Base-by-base conservation (phyloP, 2,329 filamentous ascomycete species). In the Tolypocladium pustulatum region DNA sequence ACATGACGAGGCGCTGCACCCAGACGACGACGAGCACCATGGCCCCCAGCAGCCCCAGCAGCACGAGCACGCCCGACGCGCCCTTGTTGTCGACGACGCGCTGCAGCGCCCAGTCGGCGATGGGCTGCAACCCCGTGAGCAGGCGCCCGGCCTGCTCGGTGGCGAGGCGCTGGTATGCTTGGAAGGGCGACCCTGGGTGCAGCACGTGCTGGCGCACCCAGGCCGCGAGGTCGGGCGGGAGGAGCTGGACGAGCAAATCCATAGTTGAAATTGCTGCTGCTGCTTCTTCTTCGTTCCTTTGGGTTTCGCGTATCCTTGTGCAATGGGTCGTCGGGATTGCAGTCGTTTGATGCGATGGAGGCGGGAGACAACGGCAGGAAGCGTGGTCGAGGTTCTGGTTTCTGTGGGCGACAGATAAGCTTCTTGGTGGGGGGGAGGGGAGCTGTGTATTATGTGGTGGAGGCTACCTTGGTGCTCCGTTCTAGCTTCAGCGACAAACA, bases 1-100 rank as follows among this genome's bases (percentile, higher is more conserved):
- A 95, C 68, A 91, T 76, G 59, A 96, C 78, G 25, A 90, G 75
- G 61, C 90, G 82, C 61, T 86, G 84, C 22, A 91, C 76, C 75
- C 88, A 87, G 69, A 86, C 81, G 63, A 94, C 76, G 59, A 92
- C 70, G 68, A 91, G 77, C 56, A 93, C 72, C 58, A 85, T 73
- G 36, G 85, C 64, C 52, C 87, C 73, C 58, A 74, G 61, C 17
- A 73, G 61, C 34, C 71, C 64, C 40, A 73, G 66, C 54, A 72
- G 68, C 15, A 72, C 64, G 55, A 72, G 59, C 57, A 70, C 59
- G 57, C 69, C 68, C 60, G 70, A 64, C 51, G 68, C 60, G 51
- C 68, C 69, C 64, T 73, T 69, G 66, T 74, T 71, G 27, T 70
- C 70, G 41, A 67, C 64, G 38, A 75, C 68, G 22, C 69, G 61